Evolutionary conservation across 1,284 basidiomycete genomes (phyloP).

Genomic region (Trichosporon asahii): DNA sequence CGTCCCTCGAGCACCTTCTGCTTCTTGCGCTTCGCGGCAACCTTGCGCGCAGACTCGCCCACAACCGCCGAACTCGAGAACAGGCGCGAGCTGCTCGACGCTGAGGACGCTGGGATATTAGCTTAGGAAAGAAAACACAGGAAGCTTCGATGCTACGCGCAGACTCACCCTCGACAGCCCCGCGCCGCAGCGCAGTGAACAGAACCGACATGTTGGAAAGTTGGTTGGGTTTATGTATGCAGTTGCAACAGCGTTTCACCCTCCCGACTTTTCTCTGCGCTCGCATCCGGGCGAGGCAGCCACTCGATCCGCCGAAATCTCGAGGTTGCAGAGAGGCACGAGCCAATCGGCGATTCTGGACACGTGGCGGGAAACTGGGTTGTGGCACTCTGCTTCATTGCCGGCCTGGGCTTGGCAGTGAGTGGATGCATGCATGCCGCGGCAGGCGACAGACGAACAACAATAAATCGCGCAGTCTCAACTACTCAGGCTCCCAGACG

Average conservation of each 20-base stretch:
- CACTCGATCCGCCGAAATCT: not conserved
- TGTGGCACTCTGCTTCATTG: no score
- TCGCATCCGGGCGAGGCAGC: not conserved
- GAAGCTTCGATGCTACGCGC: no score
- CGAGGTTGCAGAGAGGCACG: not conserved
- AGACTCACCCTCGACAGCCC: conserved; percentile 3
- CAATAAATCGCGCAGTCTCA: not conserved
- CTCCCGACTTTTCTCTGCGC: not conserved
- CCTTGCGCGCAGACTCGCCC: conserved; percentile 17
- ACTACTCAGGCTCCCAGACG: not conserved
- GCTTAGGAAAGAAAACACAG: no score
- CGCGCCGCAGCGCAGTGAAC: conserved; percentile 9
- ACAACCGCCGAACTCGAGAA: conserved; percentile 11
- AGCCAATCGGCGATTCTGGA: conserved; percentile 4
- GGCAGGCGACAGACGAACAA: not conserved
- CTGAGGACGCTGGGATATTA: conserved; percentile 21
- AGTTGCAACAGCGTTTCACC: not conserved
- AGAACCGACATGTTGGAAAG: conserved; percentile 5
- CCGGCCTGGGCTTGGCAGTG: no score
- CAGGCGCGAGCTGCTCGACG: conserved; percentile 52
- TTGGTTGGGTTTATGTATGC: not conserved
- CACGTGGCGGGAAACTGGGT: not conserved
- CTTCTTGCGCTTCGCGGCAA: conserved; percentile 21
- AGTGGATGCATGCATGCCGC: not conserved
- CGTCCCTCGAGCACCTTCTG: conserved; percentile 20